Percentiles rank a stretch among this genome's conserved stretches.
Conservation (phyloP, 768 basidiomycete species). For the Suillus americanus region DNA sequence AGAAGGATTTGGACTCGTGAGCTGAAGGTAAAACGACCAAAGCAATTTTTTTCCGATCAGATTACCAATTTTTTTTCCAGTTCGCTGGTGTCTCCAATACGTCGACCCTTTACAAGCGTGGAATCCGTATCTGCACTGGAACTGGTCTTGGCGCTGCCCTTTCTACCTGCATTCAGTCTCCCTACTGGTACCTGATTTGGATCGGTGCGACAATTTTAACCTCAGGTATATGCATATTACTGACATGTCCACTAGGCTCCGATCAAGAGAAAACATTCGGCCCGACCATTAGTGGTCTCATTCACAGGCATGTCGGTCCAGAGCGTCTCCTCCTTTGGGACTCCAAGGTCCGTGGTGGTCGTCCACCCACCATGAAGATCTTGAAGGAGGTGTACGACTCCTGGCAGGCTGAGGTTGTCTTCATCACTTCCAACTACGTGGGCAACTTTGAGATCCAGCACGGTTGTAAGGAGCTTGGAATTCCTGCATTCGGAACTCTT, state of each 20-base stretch:
- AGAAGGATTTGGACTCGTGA: slow-evolving; percentile 76
- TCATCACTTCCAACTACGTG: slow-evolving; percentile 82
- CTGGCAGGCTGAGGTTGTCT: slow-evolving; percentile 79
- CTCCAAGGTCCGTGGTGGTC: slow-evolving; percentile 68
- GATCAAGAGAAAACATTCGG: slow-evolving; percentile 87
- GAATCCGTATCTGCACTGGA: slow-evolving; percentile 80
- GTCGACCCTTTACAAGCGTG: slow-evolving; percentile 74
- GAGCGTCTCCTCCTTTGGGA: slow-evolving; percentile 80
- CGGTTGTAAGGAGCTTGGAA: slow-evolving; percentile 69
- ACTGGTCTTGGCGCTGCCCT: slow-evolving; percentile 81
- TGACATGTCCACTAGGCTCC: slow-evolving; percentile 46
- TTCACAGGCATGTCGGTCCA: slow-evolving; percentile 67
- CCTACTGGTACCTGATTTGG: slow-evolving; percentile 80
- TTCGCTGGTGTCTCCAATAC: slow-evolving; percentile 82
- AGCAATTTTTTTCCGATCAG: not conserved
- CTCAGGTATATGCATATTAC: slow-evolving; percentile 12
- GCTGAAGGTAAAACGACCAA: slow-evolving; percentile 54
- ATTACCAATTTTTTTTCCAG: slow-evolving; percentile 32
- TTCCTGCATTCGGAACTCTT: slow-evolving; percentile 67
- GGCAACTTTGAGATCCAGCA: slow-evolving; percentile 81
- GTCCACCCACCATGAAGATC: slow-evolving; percentile 77
- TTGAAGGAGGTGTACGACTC: slow-evolving; percentile 64
- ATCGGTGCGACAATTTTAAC: slow-evolving; percentile 44
- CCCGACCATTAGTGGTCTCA: slow-evolving; percentile 72
- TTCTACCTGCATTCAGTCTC: slow-evolving; percentile 75